These are phyloP conservation scores for Fusarium drepaniforme DNA, from an alignment of 2,329 filamentous ascomycete genomes.

Conservation along the genomic window DNA sequence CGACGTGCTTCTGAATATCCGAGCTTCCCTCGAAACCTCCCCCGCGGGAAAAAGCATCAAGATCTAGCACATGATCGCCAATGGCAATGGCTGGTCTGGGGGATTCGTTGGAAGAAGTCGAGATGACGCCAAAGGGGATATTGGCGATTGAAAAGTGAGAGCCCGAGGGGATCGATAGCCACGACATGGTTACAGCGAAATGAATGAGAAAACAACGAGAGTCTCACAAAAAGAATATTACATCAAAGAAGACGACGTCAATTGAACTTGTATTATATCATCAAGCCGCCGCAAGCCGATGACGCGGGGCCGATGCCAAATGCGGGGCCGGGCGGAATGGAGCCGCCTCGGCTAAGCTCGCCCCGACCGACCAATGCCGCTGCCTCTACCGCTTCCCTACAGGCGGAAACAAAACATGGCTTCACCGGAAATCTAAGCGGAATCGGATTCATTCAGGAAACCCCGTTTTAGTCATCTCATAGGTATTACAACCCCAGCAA, in stretches of 20 bases:
- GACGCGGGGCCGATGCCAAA: background rate
- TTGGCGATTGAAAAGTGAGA: constrained; percentile 71
- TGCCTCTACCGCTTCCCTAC: background rate
- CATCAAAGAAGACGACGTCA: background rate
- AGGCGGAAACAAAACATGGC: background rate
- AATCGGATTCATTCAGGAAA: background rate
- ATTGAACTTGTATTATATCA: constrained; percentile 19
- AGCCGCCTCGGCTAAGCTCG: constrained; percentile 7
- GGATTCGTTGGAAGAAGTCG: constrained; percentile 65
- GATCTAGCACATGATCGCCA: constrained; percentile 78
- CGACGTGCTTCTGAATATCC: constrained; percentile 41
- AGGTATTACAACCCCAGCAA: background rate
- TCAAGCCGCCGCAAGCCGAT: constrained; percentile 37
- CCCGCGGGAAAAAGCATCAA: constrained; percentile 68
- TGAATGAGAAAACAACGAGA: background rate
- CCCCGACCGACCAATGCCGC: constrained; percentile 4
- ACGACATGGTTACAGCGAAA: constrained; percentile 38
- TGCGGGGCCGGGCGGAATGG: constrained; percentile 22
- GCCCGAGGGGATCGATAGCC: constrained; percentile 49
- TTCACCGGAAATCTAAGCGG: background rate
- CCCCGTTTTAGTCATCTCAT: background rate
- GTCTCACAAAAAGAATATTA: background rate
- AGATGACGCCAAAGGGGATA: constrained; percentile 87
- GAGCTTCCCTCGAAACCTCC: constrained; percentile 53
- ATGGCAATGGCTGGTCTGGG: constrained; percentile 79